A percentile compares a stretch with the other conserved stretches of the same genome.
phyloP scores from a whole-genome alignment of 2,329 filamentous ascomycete genomes.

The Pseudogymnoascus sp. region DNA sequence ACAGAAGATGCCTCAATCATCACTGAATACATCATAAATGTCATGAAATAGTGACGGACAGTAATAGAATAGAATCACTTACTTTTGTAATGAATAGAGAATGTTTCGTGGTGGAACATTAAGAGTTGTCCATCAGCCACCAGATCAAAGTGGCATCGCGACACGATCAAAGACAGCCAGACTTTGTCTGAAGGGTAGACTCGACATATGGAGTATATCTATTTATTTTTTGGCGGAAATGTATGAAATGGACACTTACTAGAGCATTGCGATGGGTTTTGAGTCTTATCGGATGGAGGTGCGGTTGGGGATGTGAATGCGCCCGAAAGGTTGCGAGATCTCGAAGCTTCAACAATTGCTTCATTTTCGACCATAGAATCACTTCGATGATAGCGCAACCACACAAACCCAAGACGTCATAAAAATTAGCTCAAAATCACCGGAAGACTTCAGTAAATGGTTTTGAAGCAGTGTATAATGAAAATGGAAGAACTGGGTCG shows the following conservation, averaged over 20 bases:
- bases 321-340: not conserved
- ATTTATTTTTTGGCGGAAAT: not conserved
- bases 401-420: not conserved
- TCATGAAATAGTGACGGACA: not conserved
- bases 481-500: not conserved
- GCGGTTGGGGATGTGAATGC: not conserved
- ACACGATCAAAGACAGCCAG: not conserved
- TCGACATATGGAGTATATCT: not conserved
- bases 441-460: not conserved
- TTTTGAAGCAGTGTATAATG: not conserved
- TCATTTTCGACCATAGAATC: conserved; percentile 5
- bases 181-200: not conserved
- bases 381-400: not conserved
- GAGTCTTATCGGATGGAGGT: not conserved
- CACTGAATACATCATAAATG: not conserved
- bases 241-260: not conserved
- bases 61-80: not conserved
- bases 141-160: not conserved
- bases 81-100: not conserved
- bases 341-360: conserved; percentile 6
- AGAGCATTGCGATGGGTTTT: not conserved
- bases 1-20: not conserved
- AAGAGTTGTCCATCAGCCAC: not conserved
- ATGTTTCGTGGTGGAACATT: not conserved
- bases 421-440: not conserved